Evolutionary conservation across 208 protist genomes (phyloP).

Genomic region (Trypanosoma lewisi): DNA sequence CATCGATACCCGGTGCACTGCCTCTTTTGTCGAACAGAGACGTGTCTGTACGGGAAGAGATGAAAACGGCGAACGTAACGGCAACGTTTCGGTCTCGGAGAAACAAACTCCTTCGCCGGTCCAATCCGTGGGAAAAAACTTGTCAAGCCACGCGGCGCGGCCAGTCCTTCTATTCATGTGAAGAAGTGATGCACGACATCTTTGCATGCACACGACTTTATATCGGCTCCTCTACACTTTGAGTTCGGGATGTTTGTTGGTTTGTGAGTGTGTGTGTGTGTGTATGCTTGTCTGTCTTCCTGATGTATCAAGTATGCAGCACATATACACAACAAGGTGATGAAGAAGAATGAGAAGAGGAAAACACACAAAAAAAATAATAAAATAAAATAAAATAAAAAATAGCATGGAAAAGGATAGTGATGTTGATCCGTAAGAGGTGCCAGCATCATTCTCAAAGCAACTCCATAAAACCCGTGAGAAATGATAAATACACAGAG

Average conservation of each 20-base stretch:
- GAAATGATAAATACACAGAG: no score
- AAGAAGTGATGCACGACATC: neutral
- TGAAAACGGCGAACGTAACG: slow-evolving; percentile 11
- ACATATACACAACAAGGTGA: neutral
- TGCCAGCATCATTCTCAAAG: no score
- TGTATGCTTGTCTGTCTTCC: neutral
- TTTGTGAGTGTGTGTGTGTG: neutral
- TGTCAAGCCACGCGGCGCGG: neutral
- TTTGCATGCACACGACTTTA: slow-evolving; percentile 1
- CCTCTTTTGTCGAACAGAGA: slow-evolving; percentile 3
- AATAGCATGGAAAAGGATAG: no score
- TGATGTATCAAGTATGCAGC: no score
- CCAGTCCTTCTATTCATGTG: neutral
- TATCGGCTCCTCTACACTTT: no score
- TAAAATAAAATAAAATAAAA: no score
- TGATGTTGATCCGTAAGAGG: no score
- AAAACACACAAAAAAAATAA: no score
- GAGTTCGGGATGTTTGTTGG: neutral
- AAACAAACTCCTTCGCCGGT: neutral
- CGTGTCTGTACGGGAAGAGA: neutral
- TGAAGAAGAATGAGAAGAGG: no score
- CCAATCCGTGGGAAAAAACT: neutral
- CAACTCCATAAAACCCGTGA: no score
- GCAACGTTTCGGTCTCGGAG: neutral
- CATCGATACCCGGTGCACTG: slow-evolving; percentile 6